Base-by-base conservation (phyloP, 2,329 filamentous ascomycete genomes). In the Epichloe brachyelytri region DNA sequence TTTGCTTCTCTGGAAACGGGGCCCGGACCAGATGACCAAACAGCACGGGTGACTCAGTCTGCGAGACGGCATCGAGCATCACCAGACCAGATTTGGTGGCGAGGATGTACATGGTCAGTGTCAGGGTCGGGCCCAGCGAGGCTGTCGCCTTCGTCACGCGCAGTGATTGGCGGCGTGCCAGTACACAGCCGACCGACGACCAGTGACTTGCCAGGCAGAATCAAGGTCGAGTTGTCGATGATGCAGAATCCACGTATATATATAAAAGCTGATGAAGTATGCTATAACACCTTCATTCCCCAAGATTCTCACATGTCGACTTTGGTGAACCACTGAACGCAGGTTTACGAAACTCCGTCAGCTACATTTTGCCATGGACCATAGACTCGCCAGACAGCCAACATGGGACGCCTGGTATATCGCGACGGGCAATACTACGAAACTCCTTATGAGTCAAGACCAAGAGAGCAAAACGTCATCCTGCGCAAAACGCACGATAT, bases 401-500 rank as follows among this genome's bases (percentile, higher is more conserved):
- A 43, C 14, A 49, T 49, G 47, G 39, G 39, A 39, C 49, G 49
- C 38, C 60, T 65, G 36, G 56, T 63, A 17, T 65, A 65, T 46
- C 59, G 60, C 59, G 46, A 66, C 50, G 63, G 62, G 12, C 63
- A 60, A 50, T 66, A 65, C 50, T 54, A 63, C 46, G 51, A 51
- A 19, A 53, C 50, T 34, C 52, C 53, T 36, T 51, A 55, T 39
- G 26, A 20, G 14, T 38, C 47, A n/a, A 46, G 30, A 11, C 34
- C 51, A 36, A 55, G 54, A 40, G 56, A 51, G 34, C 52, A 51
- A 30, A 53, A 55, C 49, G 55, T 58, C 39, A 49, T 67, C 37
- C 63, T 62, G 59, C 60, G 60, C 48, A 63, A 59, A 55, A 67
- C 65, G n/a, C 60, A 65, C 54, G 60, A 67, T 51, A 46, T 65